Evolutionary conservation across 352 stramenopile genomes (phyloP).

Genomic region (Phytophthora pini): DNA sequence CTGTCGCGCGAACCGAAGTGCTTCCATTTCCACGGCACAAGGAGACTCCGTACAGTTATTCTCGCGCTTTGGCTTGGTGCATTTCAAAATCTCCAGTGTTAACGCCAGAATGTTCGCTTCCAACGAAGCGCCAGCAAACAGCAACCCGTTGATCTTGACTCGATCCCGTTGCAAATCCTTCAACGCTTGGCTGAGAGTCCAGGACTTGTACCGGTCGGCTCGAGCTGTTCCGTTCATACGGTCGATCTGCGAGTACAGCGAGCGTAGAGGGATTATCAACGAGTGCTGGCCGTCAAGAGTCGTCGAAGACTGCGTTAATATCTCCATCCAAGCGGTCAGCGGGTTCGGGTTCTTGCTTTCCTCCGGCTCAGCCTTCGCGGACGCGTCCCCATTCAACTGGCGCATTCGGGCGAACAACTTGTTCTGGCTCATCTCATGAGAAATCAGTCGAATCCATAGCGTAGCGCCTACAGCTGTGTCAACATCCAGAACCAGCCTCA

Average conservation of each 20-base stretch:
- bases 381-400: conserved; percentile 15
- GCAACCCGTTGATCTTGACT: conserved; percentile 57
- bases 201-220: conserved; percentile 51
- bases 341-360: neutral
- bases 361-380: conserved; percentile 1
- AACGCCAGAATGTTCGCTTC: conserved; percentile 36
- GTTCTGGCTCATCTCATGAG: conserved; percentile 45
- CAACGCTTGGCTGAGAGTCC: conserved; percentile 61
- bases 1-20: conserved; percentile 60
- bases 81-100: conserved; percentile 29
- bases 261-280: conserved; percentile 53
- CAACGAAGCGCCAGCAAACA: conserved; percentile 40
- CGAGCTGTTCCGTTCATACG: conserved; percentile 38
- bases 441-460: conserved; percentile 56
- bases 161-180: conserved; percentile 75
- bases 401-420: conserved; percentile 36
- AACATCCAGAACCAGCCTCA: conserved; percentile 65
- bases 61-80: neutral
- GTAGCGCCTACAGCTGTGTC: conserved; percentile 41
- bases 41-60: neutral
- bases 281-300: conserved; percentile 11
- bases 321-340: conserved; percentile 21
- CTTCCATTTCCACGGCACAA: conserved; percentile 44
- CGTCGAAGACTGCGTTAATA: conserved; percentile 12
- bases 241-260: conserved; percentile 64